A percentile compares a stretch with the other conserved stretches of the same genome.
Evolutionary conservation across 129 eudicot species (phyloP).

Genomic region (carrot (Daucus carota)): DH1_v3.0 NC_030386.2:40019501-40020000

Average conservation of each 20-base stretch:
- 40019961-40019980: slow-evolving; percentile 57
- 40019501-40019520: too few species aligned
- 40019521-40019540: too few species aligned
- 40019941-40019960: slow-evolving; percentile 77
- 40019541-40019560: too few species aligned
- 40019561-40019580: neutral
- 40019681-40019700: neutral
- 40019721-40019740: neutral
- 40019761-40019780: neutral
- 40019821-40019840: neutral
- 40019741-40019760: neutral
- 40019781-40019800: neutral
- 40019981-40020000: slow-evolving; percentile 69
- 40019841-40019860: slow-evolving; percentile 29
- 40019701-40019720: neutral
- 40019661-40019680: neutral
- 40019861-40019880: slow-evolving; percentile 65
- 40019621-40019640: too few species aligned
- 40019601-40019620: too few species aligned
- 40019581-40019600: neutral
- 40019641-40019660: too few species aligned
- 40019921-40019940: slow-evolving; percentile 68
- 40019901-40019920: slow-evolving; percentile 86
- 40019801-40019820: neutral
- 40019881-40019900: slow-evolving; percentile 66